These are phyloP conservation scores for Cunninghamia lanceolata DNA, from an alignment of 75 land plant genomes.

Conservation along the genomic window DNA sequence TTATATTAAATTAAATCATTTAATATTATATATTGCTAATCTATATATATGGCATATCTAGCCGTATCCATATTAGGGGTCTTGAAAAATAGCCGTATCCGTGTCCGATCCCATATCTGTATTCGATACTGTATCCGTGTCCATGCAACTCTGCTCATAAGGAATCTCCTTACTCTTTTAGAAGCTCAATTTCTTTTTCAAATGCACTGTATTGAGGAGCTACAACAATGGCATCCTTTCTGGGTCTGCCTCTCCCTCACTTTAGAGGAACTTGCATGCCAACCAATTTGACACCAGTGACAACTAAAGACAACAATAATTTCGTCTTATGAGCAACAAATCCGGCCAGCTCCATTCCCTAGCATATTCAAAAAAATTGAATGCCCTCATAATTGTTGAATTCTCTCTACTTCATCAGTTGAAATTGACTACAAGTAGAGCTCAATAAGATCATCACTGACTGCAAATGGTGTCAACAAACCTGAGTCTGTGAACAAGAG, in stretches of 20 bases:
- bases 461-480: conserved; percentile 90
- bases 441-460: conserved; percentile 94
- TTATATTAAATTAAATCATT: too few species aligned
- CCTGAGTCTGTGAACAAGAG: conserved; percentile 95
- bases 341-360: not conserved
- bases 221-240: not conserved
- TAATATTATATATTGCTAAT: too few species aligned
- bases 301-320: too few species aligned
- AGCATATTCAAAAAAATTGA: not conserved
- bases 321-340: too few species aligned
- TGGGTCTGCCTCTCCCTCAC: not conserved
- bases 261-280: not conserved
- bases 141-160: too few species aligned
- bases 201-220: not conserved
- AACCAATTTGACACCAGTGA: not conserved
- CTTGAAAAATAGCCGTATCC: too few species aligned
- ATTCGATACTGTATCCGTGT: too few species aligned
- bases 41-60: too few species aligned
- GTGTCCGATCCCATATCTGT: too few species aligned
- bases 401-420: not conserved
- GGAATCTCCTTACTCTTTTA: not conserved
- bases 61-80: too few species aligned
- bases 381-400: not conserved
- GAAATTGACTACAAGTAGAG: conserved; percentile 57
- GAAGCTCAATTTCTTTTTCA: not conserved